Percentiles rank a stretch among this genome's conserved stretches.
Evolutionary conservation across 1,284 basidiomycete species (phyloP).

Genomic region (Irpex lacteus): DNA sequence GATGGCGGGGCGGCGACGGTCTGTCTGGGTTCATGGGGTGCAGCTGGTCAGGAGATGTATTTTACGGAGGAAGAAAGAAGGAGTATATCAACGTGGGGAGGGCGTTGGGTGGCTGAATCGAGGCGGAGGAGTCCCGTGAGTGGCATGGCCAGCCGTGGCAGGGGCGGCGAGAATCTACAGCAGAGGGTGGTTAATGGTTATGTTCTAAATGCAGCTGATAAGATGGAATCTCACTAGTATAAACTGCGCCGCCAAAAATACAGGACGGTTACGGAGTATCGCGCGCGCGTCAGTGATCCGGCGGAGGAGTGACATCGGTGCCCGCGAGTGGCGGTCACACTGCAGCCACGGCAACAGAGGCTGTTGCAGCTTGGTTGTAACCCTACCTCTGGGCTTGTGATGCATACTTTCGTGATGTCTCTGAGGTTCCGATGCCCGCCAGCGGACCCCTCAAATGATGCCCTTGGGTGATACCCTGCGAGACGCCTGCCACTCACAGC

Average conservation of each 20-base stretch:
- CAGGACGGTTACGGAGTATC: conserved; percentile 16
- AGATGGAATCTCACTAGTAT: conserved; percentile 24
- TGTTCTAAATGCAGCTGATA: conserved; percentile 24
- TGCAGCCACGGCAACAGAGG: background rate
- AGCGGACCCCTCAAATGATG: background rate
- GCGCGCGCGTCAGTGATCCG: conserved; percentile 24
- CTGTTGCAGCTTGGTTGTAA: background rate
- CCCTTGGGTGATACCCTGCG: background rate
- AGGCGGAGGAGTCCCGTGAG: conserved; percentile 22
- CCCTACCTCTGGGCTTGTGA: background rate
- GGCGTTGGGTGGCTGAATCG: conserved; percentile 14
- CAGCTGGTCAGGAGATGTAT: background rate
- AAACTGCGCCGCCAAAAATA: conserved; percentile 18
- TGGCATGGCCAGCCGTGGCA: conserved; percentile 24
- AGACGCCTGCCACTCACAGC: background rate
- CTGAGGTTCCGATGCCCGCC: background rate
- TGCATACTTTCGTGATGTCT: conserved; percentile 5
- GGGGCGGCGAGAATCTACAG: conserved; percentile 20
- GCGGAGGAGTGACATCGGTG: conserved; percentile 5
- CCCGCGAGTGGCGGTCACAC: background rate
- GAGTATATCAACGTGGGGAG: conserved; percentile 12
- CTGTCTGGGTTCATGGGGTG: conserved; percentile 19
- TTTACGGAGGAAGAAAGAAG: conserved; percentile 5
- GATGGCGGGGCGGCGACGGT: conserved; percentile 18
- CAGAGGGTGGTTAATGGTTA: conserved; percentile 17